These are phyloP conservation scores for Manihot esculenta DNA, from an alignment of 441 rosid genomes.

Conservation along the genomic window DNA sequence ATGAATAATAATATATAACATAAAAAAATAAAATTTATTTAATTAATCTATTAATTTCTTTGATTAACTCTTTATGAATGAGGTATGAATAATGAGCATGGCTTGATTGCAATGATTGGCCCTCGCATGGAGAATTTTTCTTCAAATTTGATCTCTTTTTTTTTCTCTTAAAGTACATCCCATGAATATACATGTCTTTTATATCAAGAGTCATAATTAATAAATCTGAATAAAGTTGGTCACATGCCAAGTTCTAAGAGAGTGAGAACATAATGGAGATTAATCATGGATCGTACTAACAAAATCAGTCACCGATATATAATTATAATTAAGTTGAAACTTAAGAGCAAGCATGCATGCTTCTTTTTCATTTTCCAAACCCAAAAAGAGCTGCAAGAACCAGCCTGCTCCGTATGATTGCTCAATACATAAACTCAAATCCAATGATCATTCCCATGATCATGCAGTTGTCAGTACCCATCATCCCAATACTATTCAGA, in stretches of 20 bases:
- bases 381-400: slow-evolving; percentile 27
- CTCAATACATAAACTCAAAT: slow-evolving; percentile 28
- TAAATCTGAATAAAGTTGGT: slow-evolving; percentile 13
- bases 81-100: slow-evolving; percentile 8
- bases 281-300: slow-evolving; percentile 17
- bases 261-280: not conserved
- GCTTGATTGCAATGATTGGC: slow-evolving; percentile 12
- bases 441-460: slow-evolving; percentile 38
- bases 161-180: not conserved
- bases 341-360: slow-evolving; percentile 23
- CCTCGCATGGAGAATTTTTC: not conserved
- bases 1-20: too few species aligned
- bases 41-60: not conserved
- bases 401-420: slow-evolving; percentile 34
- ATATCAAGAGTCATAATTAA: slow-evolving; percentile 1
- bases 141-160: too few species aligned
- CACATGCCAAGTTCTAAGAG: slow-evolving; percentile 18
- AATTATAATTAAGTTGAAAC: slow-evolving; percentile 9
- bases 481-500: slow-evolving; percentile 27
- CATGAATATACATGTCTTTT: not conserved
- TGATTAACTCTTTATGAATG: not conserved
- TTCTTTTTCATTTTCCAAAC: slow-evolving; percentile 19
- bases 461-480: slow-evolving; percentile 33
- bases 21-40: too few species aligned
- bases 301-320: slow-evolving; percentile 8